Conservation (phyloP, 1,284 basidiomycete genomes). For the Austropuccinia psidii region DNA sequence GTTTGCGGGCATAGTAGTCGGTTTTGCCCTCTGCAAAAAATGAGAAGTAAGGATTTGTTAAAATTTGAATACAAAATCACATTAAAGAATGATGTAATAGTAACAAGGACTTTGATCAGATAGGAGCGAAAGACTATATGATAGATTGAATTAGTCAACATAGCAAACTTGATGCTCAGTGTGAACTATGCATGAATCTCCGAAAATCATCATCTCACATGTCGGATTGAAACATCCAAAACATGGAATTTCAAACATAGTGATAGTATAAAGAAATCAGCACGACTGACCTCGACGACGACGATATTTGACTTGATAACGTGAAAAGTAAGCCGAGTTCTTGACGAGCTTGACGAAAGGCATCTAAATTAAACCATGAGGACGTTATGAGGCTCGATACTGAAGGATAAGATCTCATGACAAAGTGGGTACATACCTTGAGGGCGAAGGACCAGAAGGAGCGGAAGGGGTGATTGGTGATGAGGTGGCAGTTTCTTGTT, state of each 20-base stretch:
- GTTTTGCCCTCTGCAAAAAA: constrained; percentile 74
- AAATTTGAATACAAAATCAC: no score
- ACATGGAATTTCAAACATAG: not conserved
- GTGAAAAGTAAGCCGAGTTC: constrained; percentile 48
- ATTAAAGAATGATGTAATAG: not conserved
- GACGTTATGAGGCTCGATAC: no score
- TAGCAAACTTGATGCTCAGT: constrained; percentile 5
- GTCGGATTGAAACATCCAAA: not conserved
- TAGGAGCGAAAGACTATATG: constrained; percentile 37
- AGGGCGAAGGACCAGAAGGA: no score
- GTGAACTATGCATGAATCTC: constrained; percentile 37
- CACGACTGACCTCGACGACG: constrained; percentile 56
- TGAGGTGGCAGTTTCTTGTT: no score
- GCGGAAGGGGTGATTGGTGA: no score
- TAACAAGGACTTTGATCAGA: constrained; percentile 8
- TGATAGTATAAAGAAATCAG: not conserved
- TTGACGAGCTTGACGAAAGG: constrained; percentile 48
- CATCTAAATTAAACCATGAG: no score
- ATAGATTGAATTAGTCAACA: constrained; percentile 26
- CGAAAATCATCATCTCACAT: constrained; percentile 21
- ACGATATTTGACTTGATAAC: constrained; percentile 54
- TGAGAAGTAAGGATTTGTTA: not conserved
- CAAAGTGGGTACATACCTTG: no score
- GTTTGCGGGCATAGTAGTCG: constrained; percentile 97
- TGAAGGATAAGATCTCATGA: not conserved